phyloP scores from a whole-genome alignment of 2,329 filamentous ascomycete species.

The Volutella citrinella region DNA sequence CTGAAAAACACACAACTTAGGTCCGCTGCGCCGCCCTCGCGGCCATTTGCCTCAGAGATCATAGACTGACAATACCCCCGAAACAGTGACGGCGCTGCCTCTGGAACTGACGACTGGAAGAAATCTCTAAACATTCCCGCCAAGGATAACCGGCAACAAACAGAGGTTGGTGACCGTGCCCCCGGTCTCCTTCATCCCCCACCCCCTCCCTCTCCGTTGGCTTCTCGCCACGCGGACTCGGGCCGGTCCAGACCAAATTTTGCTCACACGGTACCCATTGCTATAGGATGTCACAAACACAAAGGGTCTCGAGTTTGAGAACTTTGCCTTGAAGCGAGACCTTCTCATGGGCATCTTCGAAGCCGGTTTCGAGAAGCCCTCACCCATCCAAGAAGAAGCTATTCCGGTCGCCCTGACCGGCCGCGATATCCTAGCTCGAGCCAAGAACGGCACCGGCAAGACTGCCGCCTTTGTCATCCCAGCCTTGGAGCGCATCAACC shows the following conservation, averaged over 20 bases:
- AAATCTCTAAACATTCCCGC: conserved; percentile 67
- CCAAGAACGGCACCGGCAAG: conserved; percentile 98
- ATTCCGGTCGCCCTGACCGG: conserved; percentile 95
- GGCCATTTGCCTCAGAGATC: conserved; percentile 18
- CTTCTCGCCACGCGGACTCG: no score
- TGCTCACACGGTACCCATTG: no score
- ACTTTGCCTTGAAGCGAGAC: conserved; percentile 92
- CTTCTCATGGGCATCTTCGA: conserved; percentile 99
- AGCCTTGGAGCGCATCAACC: conserved; percentile 91
- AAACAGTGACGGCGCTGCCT: conserved; percentile 46
- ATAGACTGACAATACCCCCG: conserved; percentile 33
- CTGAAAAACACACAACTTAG: conserved; percentile 41
- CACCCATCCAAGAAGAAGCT: conserved; percentile 98
- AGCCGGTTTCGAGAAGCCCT: conserved; percentile 97
- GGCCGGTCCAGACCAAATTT: no score
- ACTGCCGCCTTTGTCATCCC: conserved; percentile 98
- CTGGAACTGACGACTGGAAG: conserved; percentile 66
- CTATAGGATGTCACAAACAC: conserved; percentile 92
- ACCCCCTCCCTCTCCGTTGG: conserved; percentile 17
- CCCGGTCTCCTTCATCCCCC: conserved; percentile 5
- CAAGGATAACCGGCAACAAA: conserved; percentile 76
- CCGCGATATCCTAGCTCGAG: conserved; percentile 89
- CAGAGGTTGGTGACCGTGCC: conserved; percentile 57
- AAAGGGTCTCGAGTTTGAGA: conserved; percentile 96
- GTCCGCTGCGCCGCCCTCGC: conserved; percentile 29